Base-by-base conservation (phyloP, 345 rosid genomes). In the Barbarea vulgaris region DNA sequence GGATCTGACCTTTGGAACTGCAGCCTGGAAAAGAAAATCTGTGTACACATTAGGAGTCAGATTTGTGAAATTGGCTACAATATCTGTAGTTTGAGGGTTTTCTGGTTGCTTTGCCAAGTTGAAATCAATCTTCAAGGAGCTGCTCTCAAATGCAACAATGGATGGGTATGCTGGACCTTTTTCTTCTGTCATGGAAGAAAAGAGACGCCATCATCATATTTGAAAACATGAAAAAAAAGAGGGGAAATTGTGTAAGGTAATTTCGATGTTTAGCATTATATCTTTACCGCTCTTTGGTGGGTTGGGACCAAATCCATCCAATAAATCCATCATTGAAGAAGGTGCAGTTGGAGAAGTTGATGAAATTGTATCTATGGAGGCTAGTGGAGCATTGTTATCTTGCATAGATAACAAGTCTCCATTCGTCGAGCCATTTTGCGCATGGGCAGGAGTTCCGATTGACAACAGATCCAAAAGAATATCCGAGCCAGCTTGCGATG, bases 11-110 rank as follows among this genome's bases (percentile, higher is more conserved):
- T 94, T 91, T 12, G 98, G 98, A 77, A 94, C 98, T 64, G 98
- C 98, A 3, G 97, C 97, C 84, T 91, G 98, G 80, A 94, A 94
- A 76, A 89, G 81, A 82, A 94, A 94, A 81, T 94, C 93, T n/a
- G 89, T 83, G 61, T 76, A 89, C 37, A 55, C 76, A 74, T 84
- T 82, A 39, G 87, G 48, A 34, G 89, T 83, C 78, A 88, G 80
- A 76, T 93, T 93, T 73, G 87, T 83, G 82, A 93, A 93, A 33
- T 81, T 85, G 52, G 91, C 97, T 63, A 75, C 84, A 61, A 93
- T 86, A 62, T 77, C 58, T 44, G 93, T 84, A 12, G 78, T 76
- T 75, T 89, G 90, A 0, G 85, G 85, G 75, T 76, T 88, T 69
- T 81, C 98, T 31, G 91, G 80, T 67, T 81, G 80, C 84, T 91